These are phyloP conservation scores for Haematococcus lacustris DNA, from an alignment of 139 green algal genomes.

Conservation along the genomic window DNA sequence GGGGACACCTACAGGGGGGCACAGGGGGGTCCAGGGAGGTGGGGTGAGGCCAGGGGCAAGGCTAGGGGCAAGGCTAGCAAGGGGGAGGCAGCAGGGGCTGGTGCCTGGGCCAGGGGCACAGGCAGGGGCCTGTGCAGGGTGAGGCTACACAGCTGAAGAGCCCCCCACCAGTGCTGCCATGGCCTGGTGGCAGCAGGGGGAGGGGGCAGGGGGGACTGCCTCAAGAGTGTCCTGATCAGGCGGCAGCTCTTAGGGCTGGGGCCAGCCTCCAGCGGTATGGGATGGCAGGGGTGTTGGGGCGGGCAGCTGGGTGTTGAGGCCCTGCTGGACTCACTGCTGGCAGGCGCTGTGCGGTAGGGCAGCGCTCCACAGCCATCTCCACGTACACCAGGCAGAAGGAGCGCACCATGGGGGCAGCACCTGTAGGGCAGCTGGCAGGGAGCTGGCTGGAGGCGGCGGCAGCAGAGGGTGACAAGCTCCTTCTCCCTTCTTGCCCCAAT, in stretches of 20 bases:
- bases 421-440: too few relatives aligned
- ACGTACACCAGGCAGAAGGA: constrained; percentile 82
- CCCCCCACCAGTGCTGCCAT: too few relatives aligned
- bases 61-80: neutral
- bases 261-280: too few relatives aligned
- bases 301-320: too few relatives aligned
- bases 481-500: neutral
- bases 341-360: constrained; percentile 26
- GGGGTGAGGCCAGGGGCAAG: neutral
- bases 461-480: too few relatives aligned
- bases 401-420: constrained; percentile 39
- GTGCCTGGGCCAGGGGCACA: too few relatives aligned
- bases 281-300: too few relatives aligned
- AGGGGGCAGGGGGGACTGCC: neutral
- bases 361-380: constrained; percentile 62
- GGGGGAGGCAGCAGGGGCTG: neutral
- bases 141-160: too few relatives aligned
- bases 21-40: neutral
- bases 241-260: neutral
- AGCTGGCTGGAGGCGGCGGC: too few relatives aligned
- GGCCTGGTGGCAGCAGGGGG: neutral
- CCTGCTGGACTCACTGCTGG: constrained; percentile 17
- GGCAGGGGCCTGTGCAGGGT: too few relatives aligned
- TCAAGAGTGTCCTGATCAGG: neutral
- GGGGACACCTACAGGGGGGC: constrained; percentile 35